Conservation (phyloP, 176 grass and related monocot genomes). For the Eragrostis nindensis region DNA sequence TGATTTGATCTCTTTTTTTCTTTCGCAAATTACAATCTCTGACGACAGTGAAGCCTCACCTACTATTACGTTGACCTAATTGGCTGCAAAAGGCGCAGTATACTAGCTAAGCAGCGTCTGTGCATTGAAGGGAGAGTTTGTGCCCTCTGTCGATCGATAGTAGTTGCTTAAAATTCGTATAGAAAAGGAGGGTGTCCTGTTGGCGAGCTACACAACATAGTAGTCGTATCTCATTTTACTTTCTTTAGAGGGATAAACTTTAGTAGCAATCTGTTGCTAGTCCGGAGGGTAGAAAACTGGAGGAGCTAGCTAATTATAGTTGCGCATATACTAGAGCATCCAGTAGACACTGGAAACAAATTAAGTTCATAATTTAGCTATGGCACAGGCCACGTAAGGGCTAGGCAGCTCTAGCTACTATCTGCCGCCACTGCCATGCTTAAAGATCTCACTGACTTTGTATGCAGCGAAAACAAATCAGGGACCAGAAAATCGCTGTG, state of each 20-base stretch:
- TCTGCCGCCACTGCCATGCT: not conserved
- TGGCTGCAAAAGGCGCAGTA: not conserved
- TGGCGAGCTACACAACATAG: no score
- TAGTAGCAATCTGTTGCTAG: not conserved
- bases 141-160: not conserved
- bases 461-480: not conserved
- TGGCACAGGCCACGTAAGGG: not conserved
- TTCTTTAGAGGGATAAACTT: no score
- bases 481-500: not conserved
- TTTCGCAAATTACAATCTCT: not conserved
- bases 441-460: not conserved
- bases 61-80: conserved; percentile 39
- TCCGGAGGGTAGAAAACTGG: not conserved
- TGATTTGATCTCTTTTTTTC: conserved; percentile 24
- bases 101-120: not conserved
- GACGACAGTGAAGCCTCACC: conserved; percentile 39
- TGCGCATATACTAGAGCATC: not conserved
- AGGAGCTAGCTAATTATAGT: not conserved
- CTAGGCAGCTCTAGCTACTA: not conserved
- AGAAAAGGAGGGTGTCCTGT: no score
- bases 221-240: no score
- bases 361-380: not conserved
- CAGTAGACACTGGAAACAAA: not conserved
- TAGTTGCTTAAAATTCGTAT: no score
- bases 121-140: not conserved